Percentiles rank a stretch among this genome's conserved stretches.
phyloP scores from a whole-genome alignment of 768 basidiomycete species.

The Auricularia sp. region DNA sequence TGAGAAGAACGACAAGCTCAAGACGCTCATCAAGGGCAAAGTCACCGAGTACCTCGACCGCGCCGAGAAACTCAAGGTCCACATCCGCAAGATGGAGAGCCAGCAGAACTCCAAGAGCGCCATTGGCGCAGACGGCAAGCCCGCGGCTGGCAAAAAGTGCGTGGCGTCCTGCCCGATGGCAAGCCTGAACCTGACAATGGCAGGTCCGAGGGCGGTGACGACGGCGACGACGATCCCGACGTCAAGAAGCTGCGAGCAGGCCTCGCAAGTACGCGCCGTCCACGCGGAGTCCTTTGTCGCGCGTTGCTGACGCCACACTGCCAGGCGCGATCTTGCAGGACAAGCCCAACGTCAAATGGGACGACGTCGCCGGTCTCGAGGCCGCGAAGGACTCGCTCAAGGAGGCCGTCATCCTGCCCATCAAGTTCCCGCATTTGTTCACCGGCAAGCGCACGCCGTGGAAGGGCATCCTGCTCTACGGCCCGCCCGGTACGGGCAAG shows the following conservation, averaged over 20 bases:
- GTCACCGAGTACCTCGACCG: slow-evolving; percentile 85
- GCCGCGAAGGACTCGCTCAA: slow-evolving; percentile 92
- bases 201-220: slow-evolving; percentile 20
- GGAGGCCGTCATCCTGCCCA: slow-evolving; percentile 98
- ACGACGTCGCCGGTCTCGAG: slow-evolving; percentile 95
- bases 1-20: slow-evolving; percentile 92
- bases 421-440: slow-evolving; percentile 98
- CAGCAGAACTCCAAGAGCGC: slow-evolving; percentile 48
- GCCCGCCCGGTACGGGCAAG: slow-evolving; percentile 97
- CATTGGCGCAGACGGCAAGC: slow-evolving; percentile 38
- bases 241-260: slow-evolving; percentile 94
- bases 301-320: not conserved
- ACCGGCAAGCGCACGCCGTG: slow-evolving; percentile 98
- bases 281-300: not conserved
- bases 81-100: slow-evolving; percentile 40
- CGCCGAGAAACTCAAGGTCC: slow-evolving; percentile 85
- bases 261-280: slow-evolving; percentile 38
- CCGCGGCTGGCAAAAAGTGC: slow-evolving; percentile 29
- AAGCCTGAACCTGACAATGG: not conserved
- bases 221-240: slow-evolving; percentile 82
- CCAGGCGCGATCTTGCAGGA: slow-evolving; percentile 80
- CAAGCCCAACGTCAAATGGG: slow-evolving; percentile 95
- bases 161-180: slow-evolving; percentile 11
- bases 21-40: slow-evolving; percentile 75
- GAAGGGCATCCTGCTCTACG: slow-evolving; percentile 92